Evolutionary conservation across 352 stramenopile species (phyloP), one percentile per base, ranked within the genome.

Genomic region (Labyrinthula sp.): DNA sequence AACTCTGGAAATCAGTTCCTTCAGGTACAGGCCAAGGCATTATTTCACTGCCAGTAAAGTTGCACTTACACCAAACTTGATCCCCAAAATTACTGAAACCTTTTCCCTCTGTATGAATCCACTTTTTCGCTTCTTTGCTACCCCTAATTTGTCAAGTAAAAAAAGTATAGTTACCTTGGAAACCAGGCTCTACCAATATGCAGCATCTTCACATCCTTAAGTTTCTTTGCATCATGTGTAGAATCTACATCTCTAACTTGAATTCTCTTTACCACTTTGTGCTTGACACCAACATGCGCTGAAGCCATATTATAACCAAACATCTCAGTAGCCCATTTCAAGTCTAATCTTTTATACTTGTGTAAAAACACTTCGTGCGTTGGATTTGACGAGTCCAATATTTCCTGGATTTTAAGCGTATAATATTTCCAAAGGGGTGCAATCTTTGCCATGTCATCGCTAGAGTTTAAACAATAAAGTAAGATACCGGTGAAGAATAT

Each of bases 61-160:
- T 52, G 34, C 43, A 52, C 43, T 52, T 52, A 35, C 43, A 52
- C 43, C 43, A 52, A 3, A 52, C 43, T 22, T 52, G 43, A 18
- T 50, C 31, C 15, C 43, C 43, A 15, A 35, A 50, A 17, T 17
- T 25, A 0, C 30, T 30, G 18, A 52, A 52, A 12, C 17, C 36
- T 35, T 52, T 52, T 15, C 43, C 43, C 15, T 52, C 43, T 7
- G 43, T 52, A 22, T 52, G 43, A 1, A 21, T 35, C 43, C 43
- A 52, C 5, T 21, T 4, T n/a, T 43, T 14, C 4, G 34, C 43
- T 4, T 31, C 25, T 4, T 3, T 10, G 35, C 43, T 33, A 28
- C n/a, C n/a, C n/a, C n/a, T n/a, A n/a, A n/a, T n/a, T n/a, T n/a
- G n/a, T n/a, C n/a, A n/a, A n/a, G n/a, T n/a, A n/a, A n/a, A n/a